Evolutionary conservation across 257 asterid species (phyloP), one percentile per base, ranked within the genome.

Genomic region (Rubia yunnanensis): DNA sequence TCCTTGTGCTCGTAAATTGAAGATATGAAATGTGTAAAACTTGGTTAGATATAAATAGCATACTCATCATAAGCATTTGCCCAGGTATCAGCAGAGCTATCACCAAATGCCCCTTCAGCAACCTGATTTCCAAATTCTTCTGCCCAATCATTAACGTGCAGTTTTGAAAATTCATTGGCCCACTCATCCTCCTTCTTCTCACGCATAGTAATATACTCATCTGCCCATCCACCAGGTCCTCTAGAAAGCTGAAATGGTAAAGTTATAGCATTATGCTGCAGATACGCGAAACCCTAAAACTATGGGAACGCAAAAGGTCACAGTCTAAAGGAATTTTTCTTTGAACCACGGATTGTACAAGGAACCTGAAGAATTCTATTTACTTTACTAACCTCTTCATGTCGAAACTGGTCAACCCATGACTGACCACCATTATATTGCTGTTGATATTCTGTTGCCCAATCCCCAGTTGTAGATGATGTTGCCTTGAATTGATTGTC

Each of bases 41-140:
- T 24, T 8, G 10, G 13, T 31, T 30, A 27, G 38, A 70, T 67
- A 22, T 61, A 63, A 41, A 15, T 38, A 44, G 82, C 98, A 82
- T 86, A 94, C 99, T 90, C 96, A 74, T 94, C 96, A 80, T 90
- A 94, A 57, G 95, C 89, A 75, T 78, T 84, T 59, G 92, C 99
- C 99, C 96, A 94, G 66, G 67, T 80, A 81, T 90, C 97, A 73
- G 84, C 85, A 72, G 96, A 72, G 77, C 77, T 56, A 70, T 90
- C 96, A 31, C 88, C 97, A 38, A 90, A 71, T 18, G 79, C 73
- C 73, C 96, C 99, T 74, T 86, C 92, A 65, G 95, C 91, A 79
- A 90, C 84, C 80, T 90, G 96, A 50, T 79, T 91, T 77, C 88
- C 96, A 75, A 94, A 94, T 74, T 90, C 98, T 36, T 94, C 96